Percentiles rank a stretch among this genome's conserved stretches.
phyloP scores from a whole-genome alignment of 1,139 yeast species.

The Lodderomyces orthopsilosis region DNA sequence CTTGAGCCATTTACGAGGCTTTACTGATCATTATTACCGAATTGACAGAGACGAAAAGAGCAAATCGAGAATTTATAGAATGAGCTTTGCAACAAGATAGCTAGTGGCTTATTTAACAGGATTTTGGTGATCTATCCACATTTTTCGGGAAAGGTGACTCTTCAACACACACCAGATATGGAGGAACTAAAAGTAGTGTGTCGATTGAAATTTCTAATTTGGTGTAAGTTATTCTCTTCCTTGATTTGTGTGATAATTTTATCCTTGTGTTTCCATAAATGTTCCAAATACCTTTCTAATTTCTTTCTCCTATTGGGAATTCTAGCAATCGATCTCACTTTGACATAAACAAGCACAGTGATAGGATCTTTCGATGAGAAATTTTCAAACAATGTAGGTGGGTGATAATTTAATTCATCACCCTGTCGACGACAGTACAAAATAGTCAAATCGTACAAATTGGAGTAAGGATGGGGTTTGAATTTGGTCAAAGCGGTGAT shows the following conservation, averaged over 20 bases:
- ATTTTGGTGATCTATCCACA: too few relatives aligned
- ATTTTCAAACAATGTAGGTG: constrained; percentile 58
- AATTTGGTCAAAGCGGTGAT: constrained; percentile 20
- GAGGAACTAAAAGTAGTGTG: neutral
- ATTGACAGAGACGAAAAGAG: constrained; percentile 80
- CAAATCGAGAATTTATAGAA: constrained; percentile 62
- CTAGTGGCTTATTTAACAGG: too few relatives aligned
- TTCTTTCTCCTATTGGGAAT: constrained; percentile 52
- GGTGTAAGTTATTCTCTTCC: constrained; percentile 5
- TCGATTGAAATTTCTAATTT: constrained; percentile 1
- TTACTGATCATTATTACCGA: constrained; percentile 86
- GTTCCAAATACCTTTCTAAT: constrained; percentile 71
- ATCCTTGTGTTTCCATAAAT: constrained; percentile 70
- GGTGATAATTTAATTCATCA: constrained; percentile 15
- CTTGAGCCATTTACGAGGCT: constrained; percentile 81
- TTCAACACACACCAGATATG: neutral
- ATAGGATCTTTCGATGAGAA: constrained; percentile 43
- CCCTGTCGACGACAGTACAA: constrained; percentile 31
- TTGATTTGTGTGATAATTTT: constrained; percentile 18
- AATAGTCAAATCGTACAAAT: constrained; percentile 54
- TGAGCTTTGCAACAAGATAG: neutral
- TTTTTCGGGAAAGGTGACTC: too few relatives aligned
- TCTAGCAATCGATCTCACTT: constrained; percentile 42
- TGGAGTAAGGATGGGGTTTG: constrained; percentile 24
- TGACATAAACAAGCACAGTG: constrained; percentile 49